Evolutionary conservation across 805 yeast genomes (phyloP), one percentile per base, ranked within the genome.

Genomic region (Clavispora asparagi): DNA sequence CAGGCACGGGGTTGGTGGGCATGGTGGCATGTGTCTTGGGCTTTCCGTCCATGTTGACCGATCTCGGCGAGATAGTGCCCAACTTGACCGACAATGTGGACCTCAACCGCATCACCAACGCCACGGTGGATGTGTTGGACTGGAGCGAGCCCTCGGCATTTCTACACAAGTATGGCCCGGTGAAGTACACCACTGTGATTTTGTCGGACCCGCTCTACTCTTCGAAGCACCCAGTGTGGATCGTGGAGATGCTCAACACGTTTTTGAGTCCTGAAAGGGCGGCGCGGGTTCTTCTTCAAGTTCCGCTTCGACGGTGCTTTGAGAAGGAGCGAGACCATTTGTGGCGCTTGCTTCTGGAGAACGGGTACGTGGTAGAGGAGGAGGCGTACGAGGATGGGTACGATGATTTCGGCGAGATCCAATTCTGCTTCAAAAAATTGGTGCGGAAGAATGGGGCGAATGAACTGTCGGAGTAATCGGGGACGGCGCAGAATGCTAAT

Each of bases 1-100:
- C 98, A 0, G 99, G 99, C 0, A 94, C 99, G 0, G 99, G 99
- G 0, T 70, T 92, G 13, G 85, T 83, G 3, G 97, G 98, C 0
- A 85, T 94, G 31, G 73, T 83, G 0, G 73, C 87, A 46, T 78
- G 77, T 0, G 47, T 71, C 8, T 56, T 83, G 6, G 89, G 89
- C 0, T 64, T 60, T 50, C 54, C 64, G 0, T 67, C 83, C 1
- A 57, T 65, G 11, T 61, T 89, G 23, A 91, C 98, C 0, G 99
- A 92, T 61, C 67, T 94, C 41, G 81, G 82, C 0, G 94, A 83
- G 42, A 91, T 92, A 38, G 73, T 85, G 0, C 78, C 79, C 0
- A 92, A 94, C 57, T 61, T 94, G 40, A 52, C 60, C 40, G 71
- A 67, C 17, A 94, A 92, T 53, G 68, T 83, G 4, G 61, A 64